Evolutionary conservation across 495 filamentous ascomycete genomes (phyloP).

Genomic region (Extremus antarcticus): DNA sequence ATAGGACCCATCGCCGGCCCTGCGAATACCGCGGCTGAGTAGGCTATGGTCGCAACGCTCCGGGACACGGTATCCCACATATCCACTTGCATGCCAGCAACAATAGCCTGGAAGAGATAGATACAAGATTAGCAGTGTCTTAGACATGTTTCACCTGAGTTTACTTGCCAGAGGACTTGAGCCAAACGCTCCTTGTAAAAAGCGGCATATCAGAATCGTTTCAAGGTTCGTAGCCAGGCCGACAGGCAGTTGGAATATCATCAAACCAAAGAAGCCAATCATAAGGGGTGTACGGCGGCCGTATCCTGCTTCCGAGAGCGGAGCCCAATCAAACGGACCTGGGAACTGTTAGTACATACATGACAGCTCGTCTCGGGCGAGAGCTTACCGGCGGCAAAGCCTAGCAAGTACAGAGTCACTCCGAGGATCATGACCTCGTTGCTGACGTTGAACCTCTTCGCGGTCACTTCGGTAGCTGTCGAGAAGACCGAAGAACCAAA

Average conservation of each 20-base stretch:
- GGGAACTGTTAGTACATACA: slow-evolving; percentile 11
- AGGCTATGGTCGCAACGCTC: slow-evolving; percentile 47
- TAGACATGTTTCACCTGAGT: too few relatives aligned
- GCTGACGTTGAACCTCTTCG: slow-evolving; percentile 36
- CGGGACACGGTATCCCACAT: slow-evolving; percentile 48
- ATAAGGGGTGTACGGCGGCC: slow-evolving; percentile 46
- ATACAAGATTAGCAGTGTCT: too few relatives aligned
- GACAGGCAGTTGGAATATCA: slow-evolving; percentile 52
- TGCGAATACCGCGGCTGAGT: slow-evolving; percentile 42
- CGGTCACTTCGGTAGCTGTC: slow-evolving; percentile 36
- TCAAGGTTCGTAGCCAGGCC: slow-evolving; percentile 49
- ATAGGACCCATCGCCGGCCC: slow-evolving; percentile 45
- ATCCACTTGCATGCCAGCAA: slow-evolving; percentile 50
- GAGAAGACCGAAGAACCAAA: slow-evolving; percentile 48
- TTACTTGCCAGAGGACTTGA: slow-evolving; percentile 51
- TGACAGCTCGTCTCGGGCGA: background rate
- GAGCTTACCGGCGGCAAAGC: background rate
- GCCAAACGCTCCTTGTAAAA: slow-evolving; percentile 53
- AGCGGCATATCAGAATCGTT: slow-evolving; percentile 51
- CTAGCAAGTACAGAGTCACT: slow-evolving; percentile 44
- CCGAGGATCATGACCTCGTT: slow-evolving; percentile 42
- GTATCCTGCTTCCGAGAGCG: slow-evolving; percentile 42
- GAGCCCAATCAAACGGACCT: slow-evolving; percentile 47
- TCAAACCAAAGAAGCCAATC: slow-evolving; percentile 41
- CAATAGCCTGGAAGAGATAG: too few relatives aligned